Conservation (phyloP, 306 rosid genomes). For the Albizia julibrissin region DNA sequence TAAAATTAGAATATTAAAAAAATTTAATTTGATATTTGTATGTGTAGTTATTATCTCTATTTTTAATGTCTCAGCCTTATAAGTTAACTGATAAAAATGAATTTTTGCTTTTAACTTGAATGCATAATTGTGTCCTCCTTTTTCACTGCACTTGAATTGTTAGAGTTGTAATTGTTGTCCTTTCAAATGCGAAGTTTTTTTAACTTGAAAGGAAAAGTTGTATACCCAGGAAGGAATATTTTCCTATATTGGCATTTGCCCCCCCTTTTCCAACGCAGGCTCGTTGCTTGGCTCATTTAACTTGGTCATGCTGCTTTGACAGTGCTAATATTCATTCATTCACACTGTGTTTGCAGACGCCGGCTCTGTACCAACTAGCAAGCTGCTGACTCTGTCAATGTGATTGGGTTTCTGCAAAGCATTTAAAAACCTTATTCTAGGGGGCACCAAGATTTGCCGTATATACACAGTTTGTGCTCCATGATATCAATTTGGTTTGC, state of each 20-base stretch:
- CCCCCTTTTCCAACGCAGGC: background rate
- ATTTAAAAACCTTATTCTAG: slow-evolving; percentile 10
- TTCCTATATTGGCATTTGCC: background rate
- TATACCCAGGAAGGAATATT: background rate
- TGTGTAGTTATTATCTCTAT: background rate
- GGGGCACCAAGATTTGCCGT: background rate
- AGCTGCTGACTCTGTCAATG: background rate
- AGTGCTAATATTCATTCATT: background rate
- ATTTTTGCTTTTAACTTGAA: background rate
- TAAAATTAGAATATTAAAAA: background rate
- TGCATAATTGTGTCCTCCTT: background rate
- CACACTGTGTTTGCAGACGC: background rate
- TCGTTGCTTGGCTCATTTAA: background rate
- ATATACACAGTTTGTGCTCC: no score
- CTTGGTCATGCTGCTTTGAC: background rate
- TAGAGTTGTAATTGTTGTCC: background rate
- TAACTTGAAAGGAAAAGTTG: background rate
- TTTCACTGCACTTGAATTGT: background rate
- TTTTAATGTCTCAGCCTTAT: background rate
- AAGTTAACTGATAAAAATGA: background rate
- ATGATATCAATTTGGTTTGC: background rate
- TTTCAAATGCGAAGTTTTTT: background rate
- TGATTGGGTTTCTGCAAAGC: background rate
- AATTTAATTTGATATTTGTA: background rate
- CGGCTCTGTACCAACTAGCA: background rate